phyloP scores from a whole-genome alignment of 257 asterid genomes.

The Salvia miltiorrhiza region DNA sequence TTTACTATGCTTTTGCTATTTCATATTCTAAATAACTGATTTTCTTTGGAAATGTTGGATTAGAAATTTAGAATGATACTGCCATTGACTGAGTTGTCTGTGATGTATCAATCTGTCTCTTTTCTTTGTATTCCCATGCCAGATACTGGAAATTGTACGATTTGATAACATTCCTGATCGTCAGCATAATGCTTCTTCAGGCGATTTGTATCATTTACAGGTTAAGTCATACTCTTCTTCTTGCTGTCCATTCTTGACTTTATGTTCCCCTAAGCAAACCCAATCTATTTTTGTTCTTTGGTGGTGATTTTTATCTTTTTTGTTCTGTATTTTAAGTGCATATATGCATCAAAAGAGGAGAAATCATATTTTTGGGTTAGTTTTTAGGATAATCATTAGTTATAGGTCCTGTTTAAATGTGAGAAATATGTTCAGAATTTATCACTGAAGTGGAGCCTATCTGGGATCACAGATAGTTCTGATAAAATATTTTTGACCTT shows the following conservation, averaged over 20 bases:
- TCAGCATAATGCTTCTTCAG: constrained; percentile 9
- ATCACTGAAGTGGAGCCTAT: too few species aligned
- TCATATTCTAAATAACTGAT: background rate
- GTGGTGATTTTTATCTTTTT: background rate
- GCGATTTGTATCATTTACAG: constrained; percentile 40
- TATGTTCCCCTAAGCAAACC: constrained; percentile 4
- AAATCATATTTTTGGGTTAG: background rate
- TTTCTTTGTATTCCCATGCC: constrained; percentile 7
- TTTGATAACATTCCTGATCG: constrained; percentile 16
- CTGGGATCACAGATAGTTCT: background rate
- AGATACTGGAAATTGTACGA: constrained; percentile 32
- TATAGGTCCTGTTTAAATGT: background rate
- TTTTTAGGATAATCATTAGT: constrained; percentile 2
- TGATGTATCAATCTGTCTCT: constrained; percentile 2
- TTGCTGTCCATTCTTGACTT: background rate
- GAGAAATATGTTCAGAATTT: background rate
- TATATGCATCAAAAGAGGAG: background rate
- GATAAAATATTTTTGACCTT: background rate
- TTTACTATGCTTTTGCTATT: background rate
- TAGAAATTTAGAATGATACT: constrained; percentile 6
- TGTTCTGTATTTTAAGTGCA: background rate
- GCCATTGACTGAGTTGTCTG: background rate
- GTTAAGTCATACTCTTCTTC: constrained; percentile 16
- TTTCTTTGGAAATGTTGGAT: constrained; percentile 1
- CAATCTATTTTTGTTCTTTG: constrained; percentile 6